Evolutionary conservation across 495 filamentous ascomycete genomes (phyloP), one percentile per base, ranked within the genome.

Genomic region (Penicillium alfredii): DNA sequence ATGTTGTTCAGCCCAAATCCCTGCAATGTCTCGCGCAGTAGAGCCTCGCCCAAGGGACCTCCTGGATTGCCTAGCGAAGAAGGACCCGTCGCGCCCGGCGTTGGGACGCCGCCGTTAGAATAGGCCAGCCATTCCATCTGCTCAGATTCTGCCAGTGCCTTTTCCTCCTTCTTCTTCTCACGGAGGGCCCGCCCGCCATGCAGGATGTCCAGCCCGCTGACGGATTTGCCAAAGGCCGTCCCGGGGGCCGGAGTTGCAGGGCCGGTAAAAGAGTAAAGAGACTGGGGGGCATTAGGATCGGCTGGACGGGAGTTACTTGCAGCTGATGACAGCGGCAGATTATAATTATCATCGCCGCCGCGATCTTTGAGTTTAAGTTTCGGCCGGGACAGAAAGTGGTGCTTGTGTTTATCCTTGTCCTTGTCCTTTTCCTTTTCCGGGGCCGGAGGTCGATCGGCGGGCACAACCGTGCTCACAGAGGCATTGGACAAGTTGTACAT

Each of bases 141-240:
- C 25, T 63, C 59, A 3, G 53, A 56, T 25, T 71, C 67, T 3
- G 60, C 63, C 9, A 64, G 47, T 0, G 71, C 76, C 50, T 86
- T 87, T 43, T 88, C 88, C 49, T 89, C 87, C 49, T 86, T 88
- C 63, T 84, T 88, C 74, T 88, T 92, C 48, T 93, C 86, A 19
- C 88, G 79, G n/a, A 93, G 55, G 2, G 82, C 85, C 22, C 85
- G 76, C 3, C 84, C 88, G 14, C 84, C 88, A 55, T 94, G 88
- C 8, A 88, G 74, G 12, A 95, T 60, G 64, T 95, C 88, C 16
- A 95, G 63, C 1, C 88, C 88, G 34, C 78, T 83, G 39, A 88
- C 77, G 4, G 82, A 86, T 63, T 88, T 88, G 12, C 79, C 71
- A 41, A 82, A 80, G 10, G 82, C 81, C 12, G 82, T 78, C 17